Conservation (phyloP, 805 yeast genomes). For the Sugiyamaella americana region DNA sequence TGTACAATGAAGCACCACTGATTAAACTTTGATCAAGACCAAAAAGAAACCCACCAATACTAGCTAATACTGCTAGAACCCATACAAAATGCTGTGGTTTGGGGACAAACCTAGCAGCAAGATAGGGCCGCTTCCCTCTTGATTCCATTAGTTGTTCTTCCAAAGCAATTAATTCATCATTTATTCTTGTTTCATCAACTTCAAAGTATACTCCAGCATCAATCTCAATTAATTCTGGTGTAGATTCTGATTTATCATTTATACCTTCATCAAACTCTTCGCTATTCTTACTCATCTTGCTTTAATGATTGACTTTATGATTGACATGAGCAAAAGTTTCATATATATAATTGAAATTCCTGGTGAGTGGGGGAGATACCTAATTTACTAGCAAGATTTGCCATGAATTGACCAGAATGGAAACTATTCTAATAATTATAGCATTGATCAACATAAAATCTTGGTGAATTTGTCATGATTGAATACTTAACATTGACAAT, state of each 20-base stretch:
- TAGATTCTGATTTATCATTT: neutral
- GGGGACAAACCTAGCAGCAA: slow-evolving; percentile 7
- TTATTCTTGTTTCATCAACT: slow-evolving; percentile 8
- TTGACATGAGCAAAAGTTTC: no score
- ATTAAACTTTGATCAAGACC: slow-evolving; percentile 16
- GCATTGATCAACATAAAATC: no score
- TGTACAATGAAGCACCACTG: slow-evolving; percentile 14
- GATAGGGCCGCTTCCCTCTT: slow-evolving; percentile 6
- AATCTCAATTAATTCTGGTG: slow-evolving; percentile 5
- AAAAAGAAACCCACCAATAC: slow-evolving; percentile 14
- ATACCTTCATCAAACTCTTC: neutral
- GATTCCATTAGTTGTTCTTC: slow-evolving; percentile 7
- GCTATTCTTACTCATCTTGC: neutral
- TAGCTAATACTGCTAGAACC: slow-evolving; percentile 12
- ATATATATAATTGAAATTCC: no score
- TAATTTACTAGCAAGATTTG: no score
- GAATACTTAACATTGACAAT: no score
- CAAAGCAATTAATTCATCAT: slow-evolving; percentile 5
- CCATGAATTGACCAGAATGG: no score
- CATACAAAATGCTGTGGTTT: slow-evolving; percentile 10
- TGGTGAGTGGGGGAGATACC: no score
- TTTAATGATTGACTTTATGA: no score
- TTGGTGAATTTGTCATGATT: no score
- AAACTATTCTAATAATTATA: no score
- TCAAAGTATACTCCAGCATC: slow-evolving; percentile 18